Evolutionary conservation across 1,284 basidiomycete species (phyloP).

Genomic region (Wolfiporia cocos): DNA sequence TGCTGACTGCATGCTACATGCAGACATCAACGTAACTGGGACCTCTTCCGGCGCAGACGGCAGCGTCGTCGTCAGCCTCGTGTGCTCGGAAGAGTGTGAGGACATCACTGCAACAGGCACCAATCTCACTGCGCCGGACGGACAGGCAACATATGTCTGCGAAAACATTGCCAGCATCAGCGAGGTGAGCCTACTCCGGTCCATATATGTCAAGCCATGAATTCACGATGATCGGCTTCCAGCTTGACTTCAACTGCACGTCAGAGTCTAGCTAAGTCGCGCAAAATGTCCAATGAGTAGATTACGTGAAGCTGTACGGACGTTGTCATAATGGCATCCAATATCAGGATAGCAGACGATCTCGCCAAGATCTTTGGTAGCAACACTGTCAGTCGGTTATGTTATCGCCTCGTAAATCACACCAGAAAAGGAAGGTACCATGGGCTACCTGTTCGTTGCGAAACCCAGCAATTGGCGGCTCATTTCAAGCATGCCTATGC

Average conservation of each 20-base stretch:
- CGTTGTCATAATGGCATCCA: no score
- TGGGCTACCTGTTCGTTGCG: no score
- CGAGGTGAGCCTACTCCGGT: constrained; percentile 24
- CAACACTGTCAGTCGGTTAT: no score
- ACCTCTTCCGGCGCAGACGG: constrained; percentile 32
- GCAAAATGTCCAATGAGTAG: no score
- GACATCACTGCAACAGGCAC: constrained; percentile 32
- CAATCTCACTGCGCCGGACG: constrained; percentile 23
- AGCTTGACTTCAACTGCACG: constrained; percentile 26
- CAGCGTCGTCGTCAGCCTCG: constrained; percentile 31
- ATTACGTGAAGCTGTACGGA: no score
- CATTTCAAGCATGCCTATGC: no score
- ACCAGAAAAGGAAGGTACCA: no score
- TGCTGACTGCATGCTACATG: not conserved
- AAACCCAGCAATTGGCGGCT: no score
- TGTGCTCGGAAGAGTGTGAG: constrained; percentile 32
- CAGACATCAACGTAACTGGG: constrained; percentile 32
- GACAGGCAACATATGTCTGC: constrained; percentile 35
- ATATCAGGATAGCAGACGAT: no score
- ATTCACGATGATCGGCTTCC: not conserved
- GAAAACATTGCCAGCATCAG: constrained; percentile 31
- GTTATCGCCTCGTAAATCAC: no score
- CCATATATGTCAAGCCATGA: no score
- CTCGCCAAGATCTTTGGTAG: no score
- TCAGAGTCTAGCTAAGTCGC: constrained; percentile 2